Base-by-base conservation (phyloP, 768 basidiomycete genomes). In the Lenzites betulinus region DNA sequence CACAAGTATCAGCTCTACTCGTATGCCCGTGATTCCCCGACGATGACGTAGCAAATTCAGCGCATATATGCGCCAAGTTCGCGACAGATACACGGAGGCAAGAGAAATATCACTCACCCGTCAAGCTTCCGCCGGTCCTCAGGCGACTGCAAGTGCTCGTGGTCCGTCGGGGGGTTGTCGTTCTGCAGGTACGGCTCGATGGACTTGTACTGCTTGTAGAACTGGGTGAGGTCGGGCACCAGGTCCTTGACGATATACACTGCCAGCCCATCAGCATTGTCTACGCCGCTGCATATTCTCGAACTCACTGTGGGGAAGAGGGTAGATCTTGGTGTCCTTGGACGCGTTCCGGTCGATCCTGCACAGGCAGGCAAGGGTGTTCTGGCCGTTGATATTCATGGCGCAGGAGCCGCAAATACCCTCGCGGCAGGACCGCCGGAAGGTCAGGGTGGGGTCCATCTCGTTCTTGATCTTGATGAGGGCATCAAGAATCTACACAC, bases 381-480 rank as follows among this genome's bases (percentile, higher is more conserved):
- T 99, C 76, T 92, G 88, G 53, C 96, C 96, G 73, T 98, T 88
- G 72, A 99, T 91, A 81, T 99, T 99, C 95, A 99, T 97, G 54
- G 96, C 95, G 73, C 96, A 98, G 6, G 93, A 95, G 39, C 96
- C 96, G 70, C 96, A 99, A 68, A 99, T 98, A 58, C 96, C 94
- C 78, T 95, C 93, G 57, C 93, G 77, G 79, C 93, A 96, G 20
- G 90, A 92, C 42, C 94, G 84, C 42, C 97, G 87, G 82, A 99
- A 98, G 6, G 96, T 98, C 33, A 99, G 82, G 1, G 96, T 98
- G 2, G 96, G 92, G 78, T 98, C 97, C 28, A 96, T 71, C 75
- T 98, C 96, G 76, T 97, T 98, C 86, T 99, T 99, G 73, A 99
- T 98, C 79, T 98, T 98, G 78, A 98, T 97, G 67, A 95, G 86